A percentile compares a stretch with the other conserved stretches of the same genome.
Conservation (phyloP, 331 rosid genomes). For the Quercus lobata region DNA sequence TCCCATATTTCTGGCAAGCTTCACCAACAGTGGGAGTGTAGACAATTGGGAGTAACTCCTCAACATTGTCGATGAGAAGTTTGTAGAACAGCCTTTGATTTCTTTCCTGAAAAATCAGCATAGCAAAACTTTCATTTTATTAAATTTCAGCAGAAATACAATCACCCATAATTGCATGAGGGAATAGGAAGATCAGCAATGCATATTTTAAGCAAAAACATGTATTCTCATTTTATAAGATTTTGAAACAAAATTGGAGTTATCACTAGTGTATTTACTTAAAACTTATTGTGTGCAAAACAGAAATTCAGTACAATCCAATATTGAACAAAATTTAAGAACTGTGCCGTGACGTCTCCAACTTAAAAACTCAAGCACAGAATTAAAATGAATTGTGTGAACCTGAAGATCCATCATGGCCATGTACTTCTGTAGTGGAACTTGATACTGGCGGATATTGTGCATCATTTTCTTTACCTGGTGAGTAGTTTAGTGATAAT, state of each 20-base stretch:
- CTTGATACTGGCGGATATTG: slow-evolving; percentile 71
- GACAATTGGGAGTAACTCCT: slow-evolving; percentile 94
- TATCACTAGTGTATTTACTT: not conserved
- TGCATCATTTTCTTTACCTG: slow-evolving; percentile 86
- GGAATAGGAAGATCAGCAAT: not conserved
- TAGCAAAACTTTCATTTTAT: not conserved
- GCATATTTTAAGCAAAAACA: not conserved
- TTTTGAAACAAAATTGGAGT: not conserved
- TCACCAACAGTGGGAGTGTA: slow-evolving; percentile 98
- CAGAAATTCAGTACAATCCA: not conserved
- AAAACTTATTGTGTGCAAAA: not conserved
- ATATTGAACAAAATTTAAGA: not conserved
- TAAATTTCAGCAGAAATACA: not conserved
- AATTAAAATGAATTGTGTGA: not conserved
- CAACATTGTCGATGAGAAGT: slow-evolving; percentile 77
- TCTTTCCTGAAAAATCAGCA: slow-evolving; percentile 60
- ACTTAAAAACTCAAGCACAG: not conserved
- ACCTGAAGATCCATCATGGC: slow-evolving; percentile 99
- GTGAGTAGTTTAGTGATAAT: slow-evolving; percentile 8
- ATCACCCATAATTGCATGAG: not conserved
- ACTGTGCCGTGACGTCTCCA: not conserved
- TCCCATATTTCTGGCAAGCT: slow-evolving; percentile 98
- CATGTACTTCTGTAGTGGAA: slow-evolving; percentile 85
- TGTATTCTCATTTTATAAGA: not conserved
- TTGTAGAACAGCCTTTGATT: slow-evolving; percentile 84